A percentile compares a stretch with the other conserved stretches of the same genome.
phyloP scores from a whole-genome alignment of 305 asterid genomes.

The Rubia tinctorum region DNA sequence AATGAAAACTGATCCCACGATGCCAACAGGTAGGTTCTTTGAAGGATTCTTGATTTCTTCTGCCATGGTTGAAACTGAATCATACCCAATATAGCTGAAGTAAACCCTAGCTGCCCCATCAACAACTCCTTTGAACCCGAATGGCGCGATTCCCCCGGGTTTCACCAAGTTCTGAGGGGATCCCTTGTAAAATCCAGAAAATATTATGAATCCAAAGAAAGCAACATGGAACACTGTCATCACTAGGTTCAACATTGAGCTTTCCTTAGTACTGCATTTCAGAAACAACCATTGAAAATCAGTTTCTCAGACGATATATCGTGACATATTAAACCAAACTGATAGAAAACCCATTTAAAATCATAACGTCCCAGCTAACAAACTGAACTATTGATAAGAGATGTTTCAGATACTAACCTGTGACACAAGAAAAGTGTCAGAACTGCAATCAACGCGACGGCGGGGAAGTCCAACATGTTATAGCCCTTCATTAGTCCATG shows the following conservation, averaged over 20 bases:
- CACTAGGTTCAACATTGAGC: conserved; percentile 37
- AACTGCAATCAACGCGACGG: conserved; percentile 30
- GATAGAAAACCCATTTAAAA: neutral
- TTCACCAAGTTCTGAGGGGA: conserved; percentile 24
- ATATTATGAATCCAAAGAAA: conserved; percentile 37
- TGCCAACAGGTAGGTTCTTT: conserved; percentile 33
- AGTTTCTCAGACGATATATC: neutral
- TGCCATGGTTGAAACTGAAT: conserved; percentile 45
- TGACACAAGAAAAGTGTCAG: conserved; percentile 38
- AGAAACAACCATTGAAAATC: neutral
- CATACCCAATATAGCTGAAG: conserved; percentile 43
- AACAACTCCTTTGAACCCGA: conserved; percentile 31
- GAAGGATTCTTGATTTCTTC: conserved; percentile 43
- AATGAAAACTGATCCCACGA: conserved; percentile 40
- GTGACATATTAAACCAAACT: neutral
- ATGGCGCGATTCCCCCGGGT: conserved; percentile 35
- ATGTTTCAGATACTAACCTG: conserved; percentile 22
- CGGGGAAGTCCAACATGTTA: conserved; percentile 43
- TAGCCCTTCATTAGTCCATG: conserved; percentile 35
- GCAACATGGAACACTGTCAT: conserved; percentile 38
- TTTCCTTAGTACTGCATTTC: conserved; percentile 38
- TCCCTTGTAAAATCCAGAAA: conserved; percentile 38
- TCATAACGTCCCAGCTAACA: too few relatives aligned
- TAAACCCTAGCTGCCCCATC: conserved; percentile 45
- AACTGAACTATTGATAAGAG: neutral